Evolutionary conservation across 345 rosid species (phyloP).

Genomic region (Dipteronia dyeriana): DNA sequence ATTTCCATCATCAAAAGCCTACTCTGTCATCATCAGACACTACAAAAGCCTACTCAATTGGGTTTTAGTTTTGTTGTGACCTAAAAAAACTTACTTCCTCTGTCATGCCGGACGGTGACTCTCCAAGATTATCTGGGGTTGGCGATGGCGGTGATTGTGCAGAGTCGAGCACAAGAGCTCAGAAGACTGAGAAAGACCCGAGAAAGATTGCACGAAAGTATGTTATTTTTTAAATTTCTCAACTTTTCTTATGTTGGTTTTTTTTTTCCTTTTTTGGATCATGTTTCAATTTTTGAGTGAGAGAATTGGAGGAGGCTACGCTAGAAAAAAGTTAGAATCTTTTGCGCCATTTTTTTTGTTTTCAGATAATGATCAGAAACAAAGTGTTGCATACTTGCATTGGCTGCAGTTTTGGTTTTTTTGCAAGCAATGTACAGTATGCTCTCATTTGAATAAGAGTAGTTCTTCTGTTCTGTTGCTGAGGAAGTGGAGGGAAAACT

Average conservation of each 20-base stretch:
- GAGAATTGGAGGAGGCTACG: background rate
- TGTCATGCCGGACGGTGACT: no score
- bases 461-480: slow-evolving; percentile 7
- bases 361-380: background rate
- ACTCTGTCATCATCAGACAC: no score
- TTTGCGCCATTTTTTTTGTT: slow-evolving; percentile 7
- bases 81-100: no score
- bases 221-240: slow-evolving; percentile 4
- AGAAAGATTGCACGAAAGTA: slow-evolving; percentile 57
- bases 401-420: background rate
- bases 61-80: no score
- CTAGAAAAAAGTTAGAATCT: background rate
- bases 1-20: no score
- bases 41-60: no score
- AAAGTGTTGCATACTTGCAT: background rate
- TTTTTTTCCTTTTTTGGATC: background rate
- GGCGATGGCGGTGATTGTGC: slow-evolving; percentile 2
- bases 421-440: background rate
- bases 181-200: slow-evolving; percentile 50
- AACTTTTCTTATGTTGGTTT: background rate
- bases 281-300: background rate
- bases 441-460: background rate
- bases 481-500: background rate
- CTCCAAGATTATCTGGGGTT: no score
- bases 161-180: slow-evolving; percentile 7